Evolutionary conservation across 331 rosid species (phyloP), one percentile per base, ranked within the genome.

Genomic region (Dryas integrifolia): DNA sequence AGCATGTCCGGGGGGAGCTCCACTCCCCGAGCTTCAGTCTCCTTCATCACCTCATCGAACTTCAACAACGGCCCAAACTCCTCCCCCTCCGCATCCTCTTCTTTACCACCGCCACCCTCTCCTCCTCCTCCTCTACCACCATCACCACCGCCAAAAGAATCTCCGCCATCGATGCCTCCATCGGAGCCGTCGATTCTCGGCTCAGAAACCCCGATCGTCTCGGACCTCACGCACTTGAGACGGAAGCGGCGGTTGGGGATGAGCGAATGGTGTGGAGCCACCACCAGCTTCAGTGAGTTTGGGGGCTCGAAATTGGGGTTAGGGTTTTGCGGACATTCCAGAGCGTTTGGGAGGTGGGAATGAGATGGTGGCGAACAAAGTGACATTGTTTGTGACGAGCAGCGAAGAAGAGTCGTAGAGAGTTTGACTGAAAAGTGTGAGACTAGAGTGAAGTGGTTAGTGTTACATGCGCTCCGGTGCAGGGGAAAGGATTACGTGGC

Each of bases 21-120:
- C 44, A 82, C 85, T n/a, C 88, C 92, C 21, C 83, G 78, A 69
- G 80, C 87, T 69, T 87, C 84, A 3, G 88, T 84, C 72, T 87
- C 86, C 77, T 83, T 77, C 86, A 87, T 81, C 61, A 87, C 88
- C 55, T 86, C 92, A 74, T 73, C 91, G 0, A 87, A 81, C 70
- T 80, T 91, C 76, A 91, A 55, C 68, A 91, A 50, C 2, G 88
- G 85, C 39, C 96, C 96, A n/a, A 91, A 91, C 71, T 85, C 96
- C 52, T 58, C 67, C 41, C 18, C 76, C 67, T 72, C 76, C 55
- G 35, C 76, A 9, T 69, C 78, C 77, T 85, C 92, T 1, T 71
- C 88, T 0, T 67, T 84, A 0, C 58, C 77, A 0, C 65, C 76
- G 3, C 77, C 87, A 3, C 5, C 84, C 0, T 18, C 85, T 0